Evolutionary conservation across 495 filamentous ascomycete species (phyloP).

Genomic region (Penicillium verhagenii): DNA sequence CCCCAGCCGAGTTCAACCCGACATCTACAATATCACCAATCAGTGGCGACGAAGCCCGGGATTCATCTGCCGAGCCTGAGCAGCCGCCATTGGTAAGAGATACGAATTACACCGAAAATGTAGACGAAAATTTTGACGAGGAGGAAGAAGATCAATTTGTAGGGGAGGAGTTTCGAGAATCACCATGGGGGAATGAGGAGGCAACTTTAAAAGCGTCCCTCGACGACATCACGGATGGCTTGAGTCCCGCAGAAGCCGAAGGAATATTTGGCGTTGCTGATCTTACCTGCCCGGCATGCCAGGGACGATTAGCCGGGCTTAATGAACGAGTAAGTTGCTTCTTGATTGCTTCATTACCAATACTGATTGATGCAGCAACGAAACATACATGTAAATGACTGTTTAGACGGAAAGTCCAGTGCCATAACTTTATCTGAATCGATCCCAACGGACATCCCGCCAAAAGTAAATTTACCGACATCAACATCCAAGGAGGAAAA

Average conservation of each 20-base stretch:
- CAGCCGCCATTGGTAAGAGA: constrained; percentile 53
- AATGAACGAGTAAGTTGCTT: constrained; percentile 48
- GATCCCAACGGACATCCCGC: not conserved
- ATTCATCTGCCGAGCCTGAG: constrained; percentile 30
- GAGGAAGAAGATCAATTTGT: constrained; percentile 51
- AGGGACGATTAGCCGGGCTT: constrained; percentile 54
- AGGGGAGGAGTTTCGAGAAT: constrained; percentile 45
- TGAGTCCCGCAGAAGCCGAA: constrained; percentile 2
- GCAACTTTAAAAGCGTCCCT: constrained; percentile 1
- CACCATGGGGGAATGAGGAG: constrained; percentile 29
- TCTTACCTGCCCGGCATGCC: constrained; percentile 72
- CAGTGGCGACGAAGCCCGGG: constrained; percentile 49
- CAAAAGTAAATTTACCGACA: not conserved
- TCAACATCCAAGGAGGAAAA: constrained; percentile 18
- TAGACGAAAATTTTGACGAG: constrained; percentile 69
- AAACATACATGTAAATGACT: constrained; percentile 84
- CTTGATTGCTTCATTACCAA: not conserved
- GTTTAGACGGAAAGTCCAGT: constrained; percentile 76
- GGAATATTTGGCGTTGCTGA: not conserved
- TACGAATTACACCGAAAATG: constrained; percentile 55
- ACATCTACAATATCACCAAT: not conserved
- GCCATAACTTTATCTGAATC: not conserved
- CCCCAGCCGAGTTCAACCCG: not conserved
- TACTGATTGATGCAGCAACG: constrained; percentile 20
- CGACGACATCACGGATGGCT: not conserved